phyloP scores from a whole-genome alignment of 352 stramenopile genomes.

The Phytophthora pinifolia region DNA sequence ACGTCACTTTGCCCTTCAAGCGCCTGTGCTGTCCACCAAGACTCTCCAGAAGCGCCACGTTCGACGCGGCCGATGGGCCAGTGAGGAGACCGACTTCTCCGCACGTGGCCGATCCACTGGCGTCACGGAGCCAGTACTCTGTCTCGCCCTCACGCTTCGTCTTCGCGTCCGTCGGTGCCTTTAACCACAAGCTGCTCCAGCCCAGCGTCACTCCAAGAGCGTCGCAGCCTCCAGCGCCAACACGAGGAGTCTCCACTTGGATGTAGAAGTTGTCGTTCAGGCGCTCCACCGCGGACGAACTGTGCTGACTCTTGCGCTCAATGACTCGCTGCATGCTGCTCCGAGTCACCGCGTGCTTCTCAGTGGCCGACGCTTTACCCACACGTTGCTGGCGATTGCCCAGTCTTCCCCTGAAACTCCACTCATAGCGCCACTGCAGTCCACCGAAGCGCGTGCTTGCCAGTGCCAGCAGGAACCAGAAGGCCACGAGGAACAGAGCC shows the following conservation, averaged over 20 bases:
- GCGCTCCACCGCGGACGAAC: conserved; percentile 4
- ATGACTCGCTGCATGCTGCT: conserved; percentile 8
- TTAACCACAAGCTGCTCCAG: conserved; percentile 36
- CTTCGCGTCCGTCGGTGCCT: conserved; percentile 14
- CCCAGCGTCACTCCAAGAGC: conserved; percentile 23
- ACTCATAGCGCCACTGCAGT: conserved; percentile 36
- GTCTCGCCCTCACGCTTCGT: background rate
- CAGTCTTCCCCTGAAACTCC: conserved; percentile 21
- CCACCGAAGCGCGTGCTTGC: conserved; percentile 26
- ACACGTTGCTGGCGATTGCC: conserved; percentile 15
- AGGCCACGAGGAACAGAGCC: conserved; percentile 35
- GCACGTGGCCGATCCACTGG: conserved; percentile 32
- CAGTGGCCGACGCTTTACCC: background rate
- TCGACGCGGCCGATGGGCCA: conserved; percentile 27
- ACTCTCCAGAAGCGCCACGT: conserved; percentile 30
- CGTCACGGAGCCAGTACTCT: conserved; percentile 24
- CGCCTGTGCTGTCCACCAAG: conserved; percentile 23
- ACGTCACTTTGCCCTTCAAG: conserved; percentile 24
- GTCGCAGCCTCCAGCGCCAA: conserved; percentile 15
- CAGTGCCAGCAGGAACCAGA: conserved; percentile 31
- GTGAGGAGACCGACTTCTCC: conserved; percentile 34
- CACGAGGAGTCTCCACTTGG: conserved; percentile 33
- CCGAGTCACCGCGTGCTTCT: conserved; percentile 9
- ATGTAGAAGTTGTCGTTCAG: conserved; percentile 40
- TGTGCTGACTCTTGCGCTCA: conserved; percentile 16